Conservation (phyloP, 2,329 filamentous ascomycete species). For the Neonectria neomacrospora region DNA sequence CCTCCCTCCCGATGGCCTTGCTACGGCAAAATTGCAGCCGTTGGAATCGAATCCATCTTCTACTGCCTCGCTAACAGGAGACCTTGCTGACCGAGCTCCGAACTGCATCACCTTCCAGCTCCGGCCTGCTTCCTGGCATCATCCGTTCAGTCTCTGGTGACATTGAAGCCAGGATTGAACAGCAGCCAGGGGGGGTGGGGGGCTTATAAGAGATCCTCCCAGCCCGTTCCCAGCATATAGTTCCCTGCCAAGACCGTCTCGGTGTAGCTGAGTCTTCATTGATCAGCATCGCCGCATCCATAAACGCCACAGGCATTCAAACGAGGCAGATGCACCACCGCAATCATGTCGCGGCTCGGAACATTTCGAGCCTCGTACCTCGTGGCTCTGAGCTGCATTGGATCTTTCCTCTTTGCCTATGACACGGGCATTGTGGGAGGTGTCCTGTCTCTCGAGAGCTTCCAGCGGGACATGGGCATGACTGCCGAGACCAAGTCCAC, state of each 20-base stretch:
- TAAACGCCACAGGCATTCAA: no score
- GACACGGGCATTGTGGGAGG: conserved; percentile 57
- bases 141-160: conserved; percentile 25
- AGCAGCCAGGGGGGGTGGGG: conserved; percentile 2
- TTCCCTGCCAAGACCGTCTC: neutral
- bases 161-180: conserved; percentile 14
- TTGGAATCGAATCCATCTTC: neutral
- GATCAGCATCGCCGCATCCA: neutral
- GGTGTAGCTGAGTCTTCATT: neutral
- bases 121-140: conserved; percentile 17
- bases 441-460: conserved; percentile 52
- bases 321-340: conserved; percentile 1
- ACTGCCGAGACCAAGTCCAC: conserved; percentile 44
- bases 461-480: conserved; percentile 53
- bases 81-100: conserved; percentile 35
- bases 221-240: conserved; percentile 9
- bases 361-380: conserved; percentile 52
- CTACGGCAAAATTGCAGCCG: conserved; percentile 1
- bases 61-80: conserved; percentile 30
- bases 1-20: conserved; percentile 4
- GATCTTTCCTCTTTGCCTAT: conserved; percentile 55
- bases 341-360: conserved; percentile 45
- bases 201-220: conserved; percentile 29
- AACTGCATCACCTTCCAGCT: conserved; percentile 9
- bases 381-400: conserved; percentile 51